Evolutionary conservation across 2,329 filamentous ascomycete genomes (phyloP).

Genomic region (Lecanosticta acicola): DNA sequence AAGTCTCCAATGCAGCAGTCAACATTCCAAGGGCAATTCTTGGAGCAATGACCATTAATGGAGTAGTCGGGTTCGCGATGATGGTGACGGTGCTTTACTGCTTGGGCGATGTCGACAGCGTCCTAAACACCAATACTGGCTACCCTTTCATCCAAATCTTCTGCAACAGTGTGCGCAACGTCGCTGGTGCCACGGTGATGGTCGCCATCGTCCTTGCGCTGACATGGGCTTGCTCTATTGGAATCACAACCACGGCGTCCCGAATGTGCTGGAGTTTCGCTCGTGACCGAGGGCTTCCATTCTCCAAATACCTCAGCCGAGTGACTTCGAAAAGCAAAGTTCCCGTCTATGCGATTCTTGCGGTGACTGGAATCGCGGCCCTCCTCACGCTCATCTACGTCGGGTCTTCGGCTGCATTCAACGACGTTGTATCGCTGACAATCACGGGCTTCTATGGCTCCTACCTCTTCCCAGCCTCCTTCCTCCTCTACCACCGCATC

Average conservation of each 20-base stretch:
- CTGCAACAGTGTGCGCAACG: constrained; percentile 39
- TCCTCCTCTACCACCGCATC: constrained; percentile 41
- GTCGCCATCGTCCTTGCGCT: constrained; percentile 38
- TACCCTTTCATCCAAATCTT: constrained; percentile 52
- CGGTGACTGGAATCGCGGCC: constrained; percentile 51
- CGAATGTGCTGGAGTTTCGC: constrained; percentile 40
- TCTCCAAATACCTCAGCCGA: constrained; percentile 33
- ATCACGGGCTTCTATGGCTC: constrained; percentile 42
- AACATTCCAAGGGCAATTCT: constrained; percentile 47
- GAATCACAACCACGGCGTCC: constrained; percentile 38
- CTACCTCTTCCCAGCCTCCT: constrained; percentile 37
- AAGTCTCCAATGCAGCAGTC: constrained; percentile 44
- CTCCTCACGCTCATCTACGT: constrained; percentile 41
- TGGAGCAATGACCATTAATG: constrained; percentile 45
- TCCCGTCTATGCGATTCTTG: constrained; percentile 31
- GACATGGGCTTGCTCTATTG: constrained; percentile 32
- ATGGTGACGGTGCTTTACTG: constrained; percentile 42
- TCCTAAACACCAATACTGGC: constrained; percentile 40
- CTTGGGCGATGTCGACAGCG: constrained; percentile 37
- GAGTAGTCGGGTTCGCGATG: constrained; percentile 43
- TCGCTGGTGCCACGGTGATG: constrained; percentile 44
- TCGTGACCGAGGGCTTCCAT: constrained; percentile 39
- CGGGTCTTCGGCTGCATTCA: constrained; percentile 40
- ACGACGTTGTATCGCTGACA: constrained; percentile 42
- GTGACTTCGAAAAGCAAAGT: constrained; percentile 27